Evolutionary conservation across 495 filamentous ascomycete genomes (phyloP).

Genomic region (Hapsidospora chrysogenum): DNA sequence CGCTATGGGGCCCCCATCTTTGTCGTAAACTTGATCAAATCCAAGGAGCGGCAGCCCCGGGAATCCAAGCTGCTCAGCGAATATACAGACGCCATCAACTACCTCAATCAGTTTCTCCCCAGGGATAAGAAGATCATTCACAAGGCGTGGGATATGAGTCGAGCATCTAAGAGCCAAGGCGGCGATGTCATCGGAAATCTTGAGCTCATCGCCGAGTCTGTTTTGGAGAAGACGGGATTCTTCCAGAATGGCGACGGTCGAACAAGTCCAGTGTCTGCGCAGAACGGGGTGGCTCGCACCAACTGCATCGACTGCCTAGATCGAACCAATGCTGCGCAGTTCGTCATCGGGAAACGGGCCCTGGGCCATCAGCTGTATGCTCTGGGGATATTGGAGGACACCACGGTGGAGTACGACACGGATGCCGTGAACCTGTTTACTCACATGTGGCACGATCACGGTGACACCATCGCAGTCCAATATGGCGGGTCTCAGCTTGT

Average conservation of each 20-base stretch:
- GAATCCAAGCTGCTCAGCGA: constrained; percentile 84
- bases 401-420: constrained; percentile 77
- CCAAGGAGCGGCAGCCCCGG: constrained; percentile 73
- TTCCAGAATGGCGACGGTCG: constrained; percentile 76
- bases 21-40: constrained; percentile 85
- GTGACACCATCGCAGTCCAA: constrained; percentile 92
- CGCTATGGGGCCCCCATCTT: constrained; percentile 86
- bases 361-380: constrained; percentile 87
- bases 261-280: constrained; percentile 46
- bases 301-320: constrained; percentile 98
- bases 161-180: constrained; percentile 84
- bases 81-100: constrained; percentile 74
- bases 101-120: constrained; percentile 91
- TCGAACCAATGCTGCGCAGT: constrained; percentile 91
- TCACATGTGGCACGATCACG: constrained; percentile 94
- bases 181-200: constrained; percentile 89
- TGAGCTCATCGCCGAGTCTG: constrained; percentile 73
- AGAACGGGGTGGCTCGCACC: constrained; percentile 85
- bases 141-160: constrained; percentile 95
- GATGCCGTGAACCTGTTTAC: constrained; percentile 93
- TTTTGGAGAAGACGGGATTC: constrained; percentile 72
- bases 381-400: constrained; percentile 67
- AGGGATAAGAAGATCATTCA: constrained; percentile 71
- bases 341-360: constrained; percentile 93
- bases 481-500: constrained; percentile 96